Base-by-base conservation (phyloP, 2,329 filamentous ascomycete species). In the Ophiostoma ips region DNA sequence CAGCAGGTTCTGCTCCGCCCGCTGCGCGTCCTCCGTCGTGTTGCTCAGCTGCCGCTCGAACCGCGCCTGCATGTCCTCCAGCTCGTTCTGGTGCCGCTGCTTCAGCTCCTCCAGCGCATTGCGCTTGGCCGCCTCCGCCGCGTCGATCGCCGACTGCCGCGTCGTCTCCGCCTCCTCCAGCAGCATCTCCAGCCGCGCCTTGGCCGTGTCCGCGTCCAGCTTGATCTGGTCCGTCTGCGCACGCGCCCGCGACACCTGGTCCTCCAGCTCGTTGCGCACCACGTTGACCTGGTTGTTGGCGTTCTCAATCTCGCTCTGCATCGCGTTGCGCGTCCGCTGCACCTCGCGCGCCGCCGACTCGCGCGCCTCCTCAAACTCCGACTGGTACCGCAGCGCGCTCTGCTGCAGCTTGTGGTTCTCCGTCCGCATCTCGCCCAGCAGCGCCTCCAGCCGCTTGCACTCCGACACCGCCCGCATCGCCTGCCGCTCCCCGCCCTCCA, bases 261-360 rank as follows among this genome's bases (percentile, higher is more conserved):
- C 80, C 62, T 95, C 88, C 11, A 94, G 76, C 59, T 90, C 84
- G 44, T 84, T 79, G 48, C 87, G 83, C 28, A 90, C 80, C 50
- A 84, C 76, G 60, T 94, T 90, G 64, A 90, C 84, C 59, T 94
- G 83, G 62, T 86, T 81, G 60, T 89, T 92, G 48, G 89, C 85
- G 36, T 79, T 73, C 52, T 95, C 87, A 33, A 95, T 71, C 60
- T 95, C 87, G 12, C 77, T 75, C 63, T 94, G 84, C 71, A 95
- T 73, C 5, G 86, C 75, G 55, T 83, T 77, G 52, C 84, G 84
- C 13, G 83, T 86, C 44, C 87, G 83, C 63, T 90, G 82, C 41
- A 94, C 81, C 62, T 96, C 89, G 35, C 79, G 76, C 37, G 83
- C 79, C 51, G 80, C 87, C 46, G 80, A 81, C 59, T 95, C 87